Evolutionary conservation across 2,329 filamentous ascomycete species (phyloP).

Genomic region (Diaporthe destruens): DNA sequence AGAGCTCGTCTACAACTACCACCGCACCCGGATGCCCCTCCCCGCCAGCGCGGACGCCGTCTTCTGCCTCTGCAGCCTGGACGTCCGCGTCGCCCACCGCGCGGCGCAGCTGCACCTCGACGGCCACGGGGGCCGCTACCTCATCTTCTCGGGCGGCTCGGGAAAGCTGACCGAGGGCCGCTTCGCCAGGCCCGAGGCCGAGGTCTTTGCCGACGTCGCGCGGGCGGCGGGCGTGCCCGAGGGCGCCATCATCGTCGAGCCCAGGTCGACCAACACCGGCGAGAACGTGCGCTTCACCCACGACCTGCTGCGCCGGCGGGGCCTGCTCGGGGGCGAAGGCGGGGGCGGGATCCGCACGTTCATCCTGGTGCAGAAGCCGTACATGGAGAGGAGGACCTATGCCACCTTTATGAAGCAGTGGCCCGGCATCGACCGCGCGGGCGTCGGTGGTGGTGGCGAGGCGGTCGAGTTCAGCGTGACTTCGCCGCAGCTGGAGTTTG

Average conservation of each 20-base stretch:
- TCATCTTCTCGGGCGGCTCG: slow-evolving; percentile 60
- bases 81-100: slow-evolving; percentile 57
- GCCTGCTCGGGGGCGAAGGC: slow-evolving; percentile 41
- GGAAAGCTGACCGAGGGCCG: slow-evolving; percentile 56
- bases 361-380: slow-evolving; percentile 62
- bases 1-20: slow-evolving; percentile 58
- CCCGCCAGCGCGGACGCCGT: slow-evolving; percentile 53
- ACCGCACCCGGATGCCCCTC: slow-evolving; percentile 55
- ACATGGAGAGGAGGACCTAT: slow-evolving; percentile 61
- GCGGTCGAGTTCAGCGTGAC: slow-evolving; percentile 54
- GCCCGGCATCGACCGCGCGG: slow-evolving; percentile 49
- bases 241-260: slow-evolving; percentile 55
- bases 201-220: slow-evolving; percentile 57
- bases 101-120: slow-evolving; percentile 58
- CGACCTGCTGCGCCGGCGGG: slow-evolving; percentile 49
- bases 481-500: slow-evolving; percentile 55
- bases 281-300: slow-evolving; percentile 61
- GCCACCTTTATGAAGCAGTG: slow-evolving; percentile 62
- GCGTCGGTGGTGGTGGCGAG: background rate
- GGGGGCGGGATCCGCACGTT: slow-evolving; percentile 48
- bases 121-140: slow-evolving; percentile 52
- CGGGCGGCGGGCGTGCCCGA: slow-evolving; percentile 55
- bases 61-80: slow-evolving; percentile 62
- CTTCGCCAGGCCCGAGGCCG: slow-evolving; percentile 57
- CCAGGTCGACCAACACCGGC: slow-evolving; percentile 58